phyloP scores from a whole-genome alignment of 1,284 basidiomycete genomes.

The Psilocybe mexicana region DNA sequence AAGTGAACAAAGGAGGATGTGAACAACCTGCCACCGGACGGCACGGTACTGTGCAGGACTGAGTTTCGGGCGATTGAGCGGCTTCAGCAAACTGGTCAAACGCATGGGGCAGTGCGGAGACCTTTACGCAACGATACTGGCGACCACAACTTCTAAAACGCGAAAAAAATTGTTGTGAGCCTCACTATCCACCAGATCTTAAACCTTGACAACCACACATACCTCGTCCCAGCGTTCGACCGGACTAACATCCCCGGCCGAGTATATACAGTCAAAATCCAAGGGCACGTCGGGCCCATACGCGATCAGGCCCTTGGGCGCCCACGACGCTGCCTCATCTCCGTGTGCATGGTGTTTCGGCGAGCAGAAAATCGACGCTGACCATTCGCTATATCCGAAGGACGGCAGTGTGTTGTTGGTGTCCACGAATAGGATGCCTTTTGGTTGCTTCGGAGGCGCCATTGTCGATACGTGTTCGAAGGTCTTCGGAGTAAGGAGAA shows the following conservation, averaged over 20 bases:
- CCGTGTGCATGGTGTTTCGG: neutral
- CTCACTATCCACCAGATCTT: neutral
- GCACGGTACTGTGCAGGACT: no score
- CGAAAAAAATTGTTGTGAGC: neutral
- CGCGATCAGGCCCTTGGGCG: constrained; percentile 9
- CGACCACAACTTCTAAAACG: constrained; percentile 11
- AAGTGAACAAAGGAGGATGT: no score
- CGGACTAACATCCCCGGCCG: constrained; percentile 17
- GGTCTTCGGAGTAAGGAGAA: constrained; percentile 1
- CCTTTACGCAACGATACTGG: constrained; percentile 4
- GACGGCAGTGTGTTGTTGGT: constrained; percentile 8
- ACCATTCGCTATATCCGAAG: constrained; percentile 2
- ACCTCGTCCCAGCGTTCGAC: constrained; percentile 22
- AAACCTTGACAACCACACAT: constrained; percentile 11
- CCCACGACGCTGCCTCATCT: constrained; percentile 15
- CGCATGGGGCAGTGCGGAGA: constrained; percentile 14
- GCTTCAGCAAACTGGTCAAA: neutral
- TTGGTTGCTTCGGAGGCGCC: no score
- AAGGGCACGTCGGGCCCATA: constrained; percentile 19
- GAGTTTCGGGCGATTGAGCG: no score
- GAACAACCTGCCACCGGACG: no score
- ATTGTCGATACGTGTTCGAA: no score
- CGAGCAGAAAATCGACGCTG: constrained; percentile 13
- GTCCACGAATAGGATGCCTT: constrained; percentile 14
- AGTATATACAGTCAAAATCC: constrained; percentile 14